Base-by-base conservation (phyloP, 2,329 filamentous ascomycete species). In the Aspergillus flavus region DNA sequence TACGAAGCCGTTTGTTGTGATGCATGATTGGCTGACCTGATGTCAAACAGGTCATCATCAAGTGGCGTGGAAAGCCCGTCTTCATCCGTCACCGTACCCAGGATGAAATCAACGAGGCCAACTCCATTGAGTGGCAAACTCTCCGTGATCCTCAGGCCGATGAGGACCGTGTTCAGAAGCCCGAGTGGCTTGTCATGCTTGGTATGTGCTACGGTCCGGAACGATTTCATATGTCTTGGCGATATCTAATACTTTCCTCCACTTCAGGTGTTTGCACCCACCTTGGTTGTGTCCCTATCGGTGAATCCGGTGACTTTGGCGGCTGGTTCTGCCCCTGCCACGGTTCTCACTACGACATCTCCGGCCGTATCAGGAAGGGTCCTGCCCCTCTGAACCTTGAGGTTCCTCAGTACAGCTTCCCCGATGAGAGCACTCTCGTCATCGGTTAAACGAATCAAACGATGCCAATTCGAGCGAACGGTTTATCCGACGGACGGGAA, bases 301-400 rank as follows among this genome's bases (percentile, higher is more conserved):
- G 96, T 77, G 95, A 99, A 86, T 93, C 95, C 69, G 95, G 95
- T 81, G 96, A 99, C 83, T 99, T 86, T 77, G 95, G 95, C 80
- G 95, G 95, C 79, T 99, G 95, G 95, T 99, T 99, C 91, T 99
- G 95, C 87, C 95, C 95, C 71, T 99, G 95, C 91, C 95, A 99
- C 88, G 95, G 95, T 82, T 97, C 94, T 73, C 95, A 99, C 87
- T 99, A 99, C 89, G 95, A 99, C 81, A 98, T 99, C 81, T 98
- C 94, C 69, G 95, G 95, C 81, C 93, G 95, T 83, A 92, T 97
- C 87, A 90, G 95, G 86, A 97, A 92, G 88, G 95, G 95, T 71
- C 95, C 95, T 68, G 95, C 95, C 66, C 95, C 95, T 71, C 88
- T 99, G 77, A 99, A 99, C 87, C 89, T 99, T 78, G 95, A 98